Conservation (phyloP, 139 green algal genomes). For the Volvox africanus region DNA sequence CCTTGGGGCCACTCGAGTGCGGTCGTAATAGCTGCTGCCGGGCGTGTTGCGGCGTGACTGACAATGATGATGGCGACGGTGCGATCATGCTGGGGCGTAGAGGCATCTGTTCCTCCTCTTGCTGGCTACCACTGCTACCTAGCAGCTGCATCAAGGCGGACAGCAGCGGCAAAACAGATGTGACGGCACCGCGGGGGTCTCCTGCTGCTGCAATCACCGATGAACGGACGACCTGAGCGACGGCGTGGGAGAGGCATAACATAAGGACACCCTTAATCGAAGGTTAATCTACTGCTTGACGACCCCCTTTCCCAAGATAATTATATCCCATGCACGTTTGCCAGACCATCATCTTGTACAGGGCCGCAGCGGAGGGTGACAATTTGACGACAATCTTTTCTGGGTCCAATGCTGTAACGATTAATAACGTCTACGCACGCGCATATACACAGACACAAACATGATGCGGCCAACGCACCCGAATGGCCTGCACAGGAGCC, state of each 20-base stretch:
- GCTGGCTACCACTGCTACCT: too few species aligned
- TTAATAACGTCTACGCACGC: background rate
- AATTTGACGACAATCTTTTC: background rate
- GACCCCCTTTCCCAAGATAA: background rate
- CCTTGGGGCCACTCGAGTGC: background rate
- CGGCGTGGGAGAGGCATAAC: background rate
- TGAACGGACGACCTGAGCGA: background rate
- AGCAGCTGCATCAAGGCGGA: background rate
- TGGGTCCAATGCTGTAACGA: background rate
- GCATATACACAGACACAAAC: background rate
- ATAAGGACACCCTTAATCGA: too few species aligned
- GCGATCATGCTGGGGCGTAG: too few species aligned
- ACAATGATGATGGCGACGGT: background rate
- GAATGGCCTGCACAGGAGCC: background rate
- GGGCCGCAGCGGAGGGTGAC: too few species aligned
- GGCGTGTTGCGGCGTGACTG: background rate
- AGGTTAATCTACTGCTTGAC: too few species aligned
- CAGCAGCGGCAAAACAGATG: background rate
- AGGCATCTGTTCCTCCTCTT: too few species aligned
- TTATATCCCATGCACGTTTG: too few species aligned
- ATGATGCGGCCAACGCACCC: background rate
- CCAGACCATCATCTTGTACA: too few species aligned
- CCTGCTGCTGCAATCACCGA: background rate
- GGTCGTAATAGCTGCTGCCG: background rate
- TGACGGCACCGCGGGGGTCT: background rate